phyloP scores from a whole-genome alignment of 768 basidiomycete species.

The Boletus sp. region DNA sequence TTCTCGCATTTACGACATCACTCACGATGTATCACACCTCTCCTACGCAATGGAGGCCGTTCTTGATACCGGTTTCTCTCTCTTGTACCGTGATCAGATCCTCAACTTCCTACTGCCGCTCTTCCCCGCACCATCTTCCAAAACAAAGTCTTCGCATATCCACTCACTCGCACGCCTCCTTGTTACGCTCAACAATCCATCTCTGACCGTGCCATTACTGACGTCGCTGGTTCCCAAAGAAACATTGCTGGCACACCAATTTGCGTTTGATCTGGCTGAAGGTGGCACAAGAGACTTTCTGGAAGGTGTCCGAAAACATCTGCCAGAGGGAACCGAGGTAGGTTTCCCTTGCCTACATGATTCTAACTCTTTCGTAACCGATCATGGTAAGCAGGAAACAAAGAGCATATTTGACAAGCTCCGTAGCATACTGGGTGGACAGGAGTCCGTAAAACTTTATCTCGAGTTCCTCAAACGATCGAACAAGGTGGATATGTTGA shows the following conservation, averaged over 20 bases:
- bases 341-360: constrained; percentile 15
- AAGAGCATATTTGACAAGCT: constrained; percentile 69
- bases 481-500: constrained; percentile 87
- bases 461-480: constrained; percentile 94
- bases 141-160: constrained; percentile 71
- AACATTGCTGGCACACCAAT: constrained; percentile 83
- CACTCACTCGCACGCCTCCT: constrained; percentile 84
- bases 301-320: constrained; percentile 62
- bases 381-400: constrained; percentile 42
- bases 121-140: constrained; percentile 72
- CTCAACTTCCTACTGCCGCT: constrained; percentile 78
- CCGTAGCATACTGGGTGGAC: constrained; percentile 81
- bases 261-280: constrained; percentile 94
- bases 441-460: constrained; percentile 88
- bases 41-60: constrained; percentile 92
- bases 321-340: constrained; percentile 69
- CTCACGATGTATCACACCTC: constrained; percentile 73
- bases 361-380: constrained; percentile 4
- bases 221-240: constrained; percentile 67
- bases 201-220: constrained; percentile 72
- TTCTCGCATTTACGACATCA: constrained; percentile 66
- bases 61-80: constrained; percentile 83
- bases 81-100: constrained; percentile 80
- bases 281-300: constrained; percentile 93
- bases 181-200: constrained; percentile 81